Percentiles rank a stretch among this genome's conserved stretches.
Conservation (phyloP, 2,329 filamentous ascomycete species). For the Phialocephala subalpina region DNA sequence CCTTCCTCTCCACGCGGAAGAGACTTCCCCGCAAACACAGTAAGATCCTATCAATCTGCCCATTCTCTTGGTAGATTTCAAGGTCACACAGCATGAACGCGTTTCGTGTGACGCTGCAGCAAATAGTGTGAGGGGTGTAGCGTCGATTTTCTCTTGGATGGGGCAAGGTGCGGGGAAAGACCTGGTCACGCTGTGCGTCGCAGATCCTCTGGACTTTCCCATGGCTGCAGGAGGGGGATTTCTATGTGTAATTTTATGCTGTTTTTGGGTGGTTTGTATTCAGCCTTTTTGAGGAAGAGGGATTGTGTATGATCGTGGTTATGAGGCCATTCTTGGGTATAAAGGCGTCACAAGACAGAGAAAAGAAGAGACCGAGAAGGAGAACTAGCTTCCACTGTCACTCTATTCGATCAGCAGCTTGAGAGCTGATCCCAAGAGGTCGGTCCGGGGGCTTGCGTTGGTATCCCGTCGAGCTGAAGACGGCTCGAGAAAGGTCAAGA, state of each 20-base stretch:
- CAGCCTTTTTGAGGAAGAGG: not conserved
- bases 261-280: not conserved
- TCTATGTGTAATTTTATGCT: conserved; percentile 7
- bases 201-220: conserved; percentile 13
- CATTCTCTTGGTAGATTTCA: too few relatives aligned
- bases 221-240: not conserved
- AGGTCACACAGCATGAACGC: conserved; percentile 16
- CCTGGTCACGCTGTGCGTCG: conserved; percentile 14
- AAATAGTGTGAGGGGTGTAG: not conserved
- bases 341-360: not conserved
- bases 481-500: not conserved
- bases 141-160: not conserved
- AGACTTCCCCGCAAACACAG: conserved; percentile 1
- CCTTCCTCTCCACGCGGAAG: not conserved
- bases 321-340: not conserved
- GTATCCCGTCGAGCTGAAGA: not conserved
- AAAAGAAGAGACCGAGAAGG: not conserved
- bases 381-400: not conserved
- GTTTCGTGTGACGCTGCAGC: conserved; percentile 7
- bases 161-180: conserved; percentile 22
- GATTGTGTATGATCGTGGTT: not conserved
- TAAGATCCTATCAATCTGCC: not conserved
- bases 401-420: not conserved
- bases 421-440: not conserved
- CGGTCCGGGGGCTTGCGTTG: not conserved